Base-by-base conservation (phyloP, 2,329 filamentous ascomycete genomes). In the Alternaria longipes region DNA sequence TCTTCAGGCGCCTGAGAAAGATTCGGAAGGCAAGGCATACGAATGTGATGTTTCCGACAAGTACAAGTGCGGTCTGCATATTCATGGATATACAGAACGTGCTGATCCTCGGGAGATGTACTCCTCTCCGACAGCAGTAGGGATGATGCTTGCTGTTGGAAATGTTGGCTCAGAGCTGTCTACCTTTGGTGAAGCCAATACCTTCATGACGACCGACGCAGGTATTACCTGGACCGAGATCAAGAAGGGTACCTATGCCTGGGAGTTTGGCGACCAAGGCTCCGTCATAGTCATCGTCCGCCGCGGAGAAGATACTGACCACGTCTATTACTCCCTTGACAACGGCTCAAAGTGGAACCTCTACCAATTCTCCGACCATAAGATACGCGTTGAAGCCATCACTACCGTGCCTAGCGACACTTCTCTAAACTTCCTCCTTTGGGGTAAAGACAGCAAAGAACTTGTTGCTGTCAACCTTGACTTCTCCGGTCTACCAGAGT, bases 11-110 rank as follows among this genome's bases (percentile, higher is more conserved):
- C 94, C 93, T 0, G 73, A 80, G 38, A 86, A 88, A 68, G 89
- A 94, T 69, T 83, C 86, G 0, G 88, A 95, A 30, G 89, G 87
- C 68, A 91, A 94, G 69, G 78, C 83, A 2, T 96, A 90, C 73
- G 79, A 82, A 12, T 98, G 95, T 81, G 81, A 83, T 40, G 87
- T 89, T 16, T 73, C 84, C 80, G 79, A 81, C 26, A 78, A 79
- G 46, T 84, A 88, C 20, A 86, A 89, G 56, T 99, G 96, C 77
- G 90, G 92, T 4, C 84, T 99, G 57, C 93, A 99, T 78, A 85
- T 99, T 38, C 96, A 99, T 77, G 92, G 94, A 57, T 99, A 97
- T 80, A 98, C 96, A 0, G 95, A 99, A 79, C 89, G 95, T 64
- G 82, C 82, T 32, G 92, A 98, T 75, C 90, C 89, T 71, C 84